Conservation (phyloP, 345 rosid genomes). For the Citrus medica region DNA sequence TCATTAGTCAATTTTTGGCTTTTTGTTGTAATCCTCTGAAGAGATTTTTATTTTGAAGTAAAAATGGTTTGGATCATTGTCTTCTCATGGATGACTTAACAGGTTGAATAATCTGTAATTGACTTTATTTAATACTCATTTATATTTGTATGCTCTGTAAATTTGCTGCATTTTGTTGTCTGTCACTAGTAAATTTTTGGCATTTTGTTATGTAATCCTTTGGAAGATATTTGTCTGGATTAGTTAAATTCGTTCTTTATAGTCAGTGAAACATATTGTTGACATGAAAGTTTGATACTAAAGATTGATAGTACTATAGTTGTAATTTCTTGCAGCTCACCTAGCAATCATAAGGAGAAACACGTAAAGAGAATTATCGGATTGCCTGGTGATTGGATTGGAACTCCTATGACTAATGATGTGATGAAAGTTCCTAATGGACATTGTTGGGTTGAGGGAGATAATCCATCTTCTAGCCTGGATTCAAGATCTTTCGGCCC, state of each 20-base stretch:
- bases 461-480: conserved; percentile 52
- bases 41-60: no score
- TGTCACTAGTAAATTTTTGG: not conserved
- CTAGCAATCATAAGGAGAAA: conserved; percentile 59
- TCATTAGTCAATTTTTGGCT: not conserved
- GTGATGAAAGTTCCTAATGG: conserved; percentile 73
- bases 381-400: conserved; percentile 87
- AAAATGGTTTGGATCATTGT: no score
- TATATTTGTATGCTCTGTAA: not conserved
- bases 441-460: conserved; percentile 98
- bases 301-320: conserved; percentile 12
- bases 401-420: conserved; percentile 42
- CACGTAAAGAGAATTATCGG: conserved; percentile 83
- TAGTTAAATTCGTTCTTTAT: not conserved
- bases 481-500: conserved; percentile 89
- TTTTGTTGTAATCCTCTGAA: no score
- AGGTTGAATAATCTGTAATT: no score
- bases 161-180: not conserved
- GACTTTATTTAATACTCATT: not conserved
- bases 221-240: not conserved
- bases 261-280: not conserved
- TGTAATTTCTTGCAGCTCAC: conserved; percentile 60
- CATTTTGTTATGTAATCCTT: not conserved
- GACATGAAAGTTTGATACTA: conserved; percentile 10
- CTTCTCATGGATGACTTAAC: no score